Evolutionary conservation across 345 rosid species (phyloP).

Genomic region (Mallotus nudiflorus): DNA sequence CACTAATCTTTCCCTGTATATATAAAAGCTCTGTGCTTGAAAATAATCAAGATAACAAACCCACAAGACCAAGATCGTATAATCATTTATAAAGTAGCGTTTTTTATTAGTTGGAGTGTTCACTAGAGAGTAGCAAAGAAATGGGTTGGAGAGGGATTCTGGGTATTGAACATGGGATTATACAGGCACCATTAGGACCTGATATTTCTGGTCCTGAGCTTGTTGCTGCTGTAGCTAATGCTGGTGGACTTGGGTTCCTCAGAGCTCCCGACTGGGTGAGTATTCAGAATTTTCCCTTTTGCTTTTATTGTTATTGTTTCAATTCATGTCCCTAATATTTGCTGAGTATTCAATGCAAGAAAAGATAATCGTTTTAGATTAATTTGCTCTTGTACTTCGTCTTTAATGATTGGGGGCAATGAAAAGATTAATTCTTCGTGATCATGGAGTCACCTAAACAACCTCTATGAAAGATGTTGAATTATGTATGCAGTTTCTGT

Average conservation of each 20-base stretch:
- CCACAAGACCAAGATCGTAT: background rate
- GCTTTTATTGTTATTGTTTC: background rate
- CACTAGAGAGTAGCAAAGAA: conserved; percentile 5
- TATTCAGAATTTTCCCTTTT: conserved; percentile 17
- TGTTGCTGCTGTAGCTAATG: conserved; percentile 87
- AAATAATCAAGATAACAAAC: background rate
- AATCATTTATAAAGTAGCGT: background rate
- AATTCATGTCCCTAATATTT: no score
- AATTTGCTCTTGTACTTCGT: no score
- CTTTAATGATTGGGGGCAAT: no score
- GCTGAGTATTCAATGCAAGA: no score
- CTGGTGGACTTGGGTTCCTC: conserved; percentile 83
- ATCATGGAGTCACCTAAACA: no score
- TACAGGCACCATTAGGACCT: conserved; percentile 88
- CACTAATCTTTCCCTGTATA: no score
- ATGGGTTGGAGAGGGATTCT: conserved; percentile 85
- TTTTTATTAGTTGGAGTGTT: background rate
- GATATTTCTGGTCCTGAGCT: conserved; percentile 89
- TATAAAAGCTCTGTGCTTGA: background rate
- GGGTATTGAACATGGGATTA: conserved; percentile 76
- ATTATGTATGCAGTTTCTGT: no score
- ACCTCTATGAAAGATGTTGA: no score
- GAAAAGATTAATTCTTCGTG: no score
- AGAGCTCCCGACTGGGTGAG: conserved; percentile 96
- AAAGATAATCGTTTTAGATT: no score